Base-by-base conservation (phyloP, 306 rosid genomes). In the Potentilla sterilis region DNA sequence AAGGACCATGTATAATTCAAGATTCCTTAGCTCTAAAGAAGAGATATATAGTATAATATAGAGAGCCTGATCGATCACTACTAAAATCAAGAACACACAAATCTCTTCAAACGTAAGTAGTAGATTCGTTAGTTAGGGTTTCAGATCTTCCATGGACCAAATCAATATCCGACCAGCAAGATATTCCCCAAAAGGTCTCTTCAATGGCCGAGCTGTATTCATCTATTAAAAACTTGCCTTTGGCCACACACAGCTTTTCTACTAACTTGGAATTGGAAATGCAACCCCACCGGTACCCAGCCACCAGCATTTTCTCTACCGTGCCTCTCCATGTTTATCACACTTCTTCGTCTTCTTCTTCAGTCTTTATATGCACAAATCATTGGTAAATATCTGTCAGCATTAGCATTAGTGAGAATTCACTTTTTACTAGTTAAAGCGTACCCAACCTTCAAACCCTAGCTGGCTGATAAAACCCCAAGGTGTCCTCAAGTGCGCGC, bases 121-220 rank as follows among this genome's bases (percentile, higher is more conserved):
- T 19, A 55, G 62, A 43, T 64, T 28, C 6, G 78, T 54, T 52
- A 37, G 66, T 65, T 72, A 47, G 75, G 77, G 76, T 57, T 54
- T 47, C 47, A 72, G 75, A 77, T 77, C 78, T 81, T 75, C 67
- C 54, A 70, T 40, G 21, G 68, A 28, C 72, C 64, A 75, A 42
- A 77, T 68, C 14, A 51, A 51, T 47, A 49, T 52, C 21, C 22
- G 28, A 5, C 19, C 66, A 59, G 19, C 66, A 69, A 79, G 70
- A 79, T 79, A 79, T 79, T 52, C 77, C 78, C 14, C 11, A 63
- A 59, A 67, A 52, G 46, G 46, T 75, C 75, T 69, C 54, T 34
- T 46, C 72, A 9, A 21, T 21, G 67, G 41, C 54, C 51, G 22
- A 38, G 55, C 67, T 59, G 66, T 59, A 28, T 24, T 22, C 66